phyloP scores from a whole-genome alignment of 169 alveolate genomes.

The Eimeria zaria region DNA sequence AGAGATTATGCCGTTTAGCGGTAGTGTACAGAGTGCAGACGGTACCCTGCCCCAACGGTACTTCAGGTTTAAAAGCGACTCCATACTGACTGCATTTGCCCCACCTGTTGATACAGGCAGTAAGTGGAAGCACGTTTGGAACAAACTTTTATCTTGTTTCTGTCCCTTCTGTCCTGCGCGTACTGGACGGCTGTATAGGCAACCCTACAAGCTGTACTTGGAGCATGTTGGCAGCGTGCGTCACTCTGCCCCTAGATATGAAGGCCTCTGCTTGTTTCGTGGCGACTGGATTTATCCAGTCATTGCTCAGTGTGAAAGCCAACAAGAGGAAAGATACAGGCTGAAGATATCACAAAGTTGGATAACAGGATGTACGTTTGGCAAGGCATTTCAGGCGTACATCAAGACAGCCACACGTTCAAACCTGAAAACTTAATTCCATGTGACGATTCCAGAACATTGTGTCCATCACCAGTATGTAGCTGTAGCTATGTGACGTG shows the following conservation, averaged over 20 bases:
- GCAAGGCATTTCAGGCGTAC: background rate
- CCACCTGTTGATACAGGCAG: background rate
- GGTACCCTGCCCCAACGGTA: background rate
- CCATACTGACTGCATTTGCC: background rate
- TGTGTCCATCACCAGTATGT: background rate
- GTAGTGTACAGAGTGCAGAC: background rate
- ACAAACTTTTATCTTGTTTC: background rate
- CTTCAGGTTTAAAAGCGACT: background rate
- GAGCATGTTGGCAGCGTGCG: background rate
- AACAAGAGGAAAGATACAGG: background rate
- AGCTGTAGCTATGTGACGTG: background rate
- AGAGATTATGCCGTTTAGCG: background rate
- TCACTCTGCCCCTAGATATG: background rate
- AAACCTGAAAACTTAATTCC: background rate
- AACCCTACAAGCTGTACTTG: background rate
- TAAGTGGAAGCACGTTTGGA: background rate
- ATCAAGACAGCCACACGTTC: background rate
- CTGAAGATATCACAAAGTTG: background rate
- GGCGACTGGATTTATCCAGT: background rate
- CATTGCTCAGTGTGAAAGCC: background rate
- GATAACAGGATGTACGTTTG: conserved; percentile 1
- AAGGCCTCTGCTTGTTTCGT: background rate
- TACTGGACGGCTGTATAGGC: background rate
- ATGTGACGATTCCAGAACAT: background rate
- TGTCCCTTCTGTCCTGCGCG: background rate